Conservation (phyloP, 208 protist species). For the Trypanosoma boissoni region DNA sequence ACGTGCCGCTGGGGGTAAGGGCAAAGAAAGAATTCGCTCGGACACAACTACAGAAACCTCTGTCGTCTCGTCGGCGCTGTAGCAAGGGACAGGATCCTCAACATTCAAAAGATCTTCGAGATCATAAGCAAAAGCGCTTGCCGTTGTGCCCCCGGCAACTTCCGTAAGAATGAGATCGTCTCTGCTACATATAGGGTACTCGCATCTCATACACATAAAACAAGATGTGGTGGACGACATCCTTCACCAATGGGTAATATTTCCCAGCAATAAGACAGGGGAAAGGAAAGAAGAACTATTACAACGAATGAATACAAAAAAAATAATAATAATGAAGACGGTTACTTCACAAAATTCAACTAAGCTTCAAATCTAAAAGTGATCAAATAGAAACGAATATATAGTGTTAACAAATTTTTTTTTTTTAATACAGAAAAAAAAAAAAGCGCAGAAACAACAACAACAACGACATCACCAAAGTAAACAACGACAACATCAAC, state of each 20-base stretch:
- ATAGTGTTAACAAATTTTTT: slow-evolving; percentile 1
- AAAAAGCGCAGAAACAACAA: slow-evolving; percentile 20
- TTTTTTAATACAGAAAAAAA: slow-evolving; percentile 10
- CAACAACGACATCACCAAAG: slow-evolving; percentile 20
- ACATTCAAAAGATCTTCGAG: slow-evolving; percentile 74
- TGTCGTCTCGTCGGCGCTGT: slow-evolving; percentile 60
- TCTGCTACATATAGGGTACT: slow-evolving; percentile 70
- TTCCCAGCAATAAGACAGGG: background rate
- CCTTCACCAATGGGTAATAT: background rate
- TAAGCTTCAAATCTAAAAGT: background rate
- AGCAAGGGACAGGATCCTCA: slow-evolving; percentile 69
- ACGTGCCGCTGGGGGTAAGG: slow-evolving; percentile 50
- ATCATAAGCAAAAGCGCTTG: slow-evolving; percentile 68
- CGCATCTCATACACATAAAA: slow-evolving; percentile 76
- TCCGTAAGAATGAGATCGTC: slow-evolving; percentile 38
- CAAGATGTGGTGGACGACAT: slow-evolving; percentile 25
- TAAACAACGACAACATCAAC: background rate
- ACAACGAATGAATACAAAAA: background rate
- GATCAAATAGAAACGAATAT: background rate
- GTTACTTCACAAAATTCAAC: too few species aligned
- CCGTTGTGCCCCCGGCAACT: slow-evolving; percentile 44
- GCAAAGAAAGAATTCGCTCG: slow-evolving; percentile 45
- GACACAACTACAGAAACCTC: slow-evolving; percentile 53
- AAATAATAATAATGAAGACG: too few species aligned
- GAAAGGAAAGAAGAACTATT: too few species aligned